A percentile compares a stretch with the other conserved stretches of the same genome.
Evolutionary conservation across 768 basidiomycete species (phyloP).

Genomic region (Leccinellum rugosiceps): DNA sequence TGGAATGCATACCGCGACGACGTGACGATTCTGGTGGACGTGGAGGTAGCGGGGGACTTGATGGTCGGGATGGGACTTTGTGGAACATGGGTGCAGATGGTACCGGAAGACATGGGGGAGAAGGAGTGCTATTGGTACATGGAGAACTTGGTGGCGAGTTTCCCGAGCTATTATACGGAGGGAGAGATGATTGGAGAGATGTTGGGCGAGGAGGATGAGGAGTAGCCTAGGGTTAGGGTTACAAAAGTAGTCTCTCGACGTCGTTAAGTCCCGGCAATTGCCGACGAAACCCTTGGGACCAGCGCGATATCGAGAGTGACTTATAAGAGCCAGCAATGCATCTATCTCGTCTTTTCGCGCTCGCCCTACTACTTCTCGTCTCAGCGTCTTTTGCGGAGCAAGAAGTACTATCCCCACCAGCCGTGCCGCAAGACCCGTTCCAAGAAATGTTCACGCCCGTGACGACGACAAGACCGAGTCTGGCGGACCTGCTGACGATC

Average conservation of each 20-base stretch:
- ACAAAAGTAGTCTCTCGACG: neutral
- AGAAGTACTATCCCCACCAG: conserved; percentile 16
- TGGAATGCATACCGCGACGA: conserved; percentile 36
- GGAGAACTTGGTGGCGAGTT: conserved; percentile 45
- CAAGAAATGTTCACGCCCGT: conserved; percentile 32
- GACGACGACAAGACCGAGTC: conserved; percentile 47
- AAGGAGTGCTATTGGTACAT: conserved; percentile 52
- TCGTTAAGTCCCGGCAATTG: conserved; percentile 3
- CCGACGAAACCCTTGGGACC: neutral
- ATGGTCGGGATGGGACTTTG: conserved; percentile 32
- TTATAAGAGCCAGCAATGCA: conserved; percentile 13
- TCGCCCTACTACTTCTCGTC: conserved; percentile 30
- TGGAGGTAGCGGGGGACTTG: conserved; percentile 11
- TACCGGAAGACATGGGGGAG: conserved; percentile 9
- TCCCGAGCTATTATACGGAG: conserved; percentile 49
- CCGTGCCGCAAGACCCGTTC: conserved; percentile 10
- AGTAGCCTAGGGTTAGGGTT: neutral
- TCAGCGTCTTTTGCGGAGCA: conserved; percentile 32
- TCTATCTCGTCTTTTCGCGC: conserved; percentile 18
- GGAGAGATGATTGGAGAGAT: neutral
- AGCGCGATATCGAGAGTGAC: neutral
- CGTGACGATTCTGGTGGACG: conserved; percentile 30
- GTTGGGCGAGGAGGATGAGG: neutral
- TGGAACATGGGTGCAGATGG: conserved; percentile 36
- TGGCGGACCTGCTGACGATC: conserved; percentile 78